Base-by-base conservation (phyloP, 257 asterid species). In the Nicotiana undulata region DNA sequence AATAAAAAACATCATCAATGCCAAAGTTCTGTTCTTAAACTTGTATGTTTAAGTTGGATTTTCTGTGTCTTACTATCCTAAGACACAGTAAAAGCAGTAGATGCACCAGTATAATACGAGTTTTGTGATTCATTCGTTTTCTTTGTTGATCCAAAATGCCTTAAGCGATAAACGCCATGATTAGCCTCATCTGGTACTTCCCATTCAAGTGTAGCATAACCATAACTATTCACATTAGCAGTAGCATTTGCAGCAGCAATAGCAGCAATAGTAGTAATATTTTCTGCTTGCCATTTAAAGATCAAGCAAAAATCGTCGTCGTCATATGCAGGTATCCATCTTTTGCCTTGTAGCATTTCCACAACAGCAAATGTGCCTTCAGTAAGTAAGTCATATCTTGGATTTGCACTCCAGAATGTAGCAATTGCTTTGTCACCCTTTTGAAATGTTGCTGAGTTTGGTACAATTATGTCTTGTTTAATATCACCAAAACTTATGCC, bases 401-500 rank as follows among this genome's bases (percentile, higher is more conserved):
- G 93, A 66, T 85, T 89, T 24, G 92, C 87, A 40, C 89, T 87
- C 91, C 91, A 91, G 56, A 91, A 91, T 6, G 84, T 91, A 5
- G 91, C 92, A 29, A 80, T 85, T 12, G 66, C 18, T 40, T 80
- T 85, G 44, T 85, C 89, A 56, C 93, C 90, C 12, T 15, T 80
- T 29, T 9, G 85, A 16, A 85, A 81, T 9, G 87, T 67, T 2
- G 82, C 80, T 0, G n/a, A 20, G 17, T 63, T 80, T 34, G 79
- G 79, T 22, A 58, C 49, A 5, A 3, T 12, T 9, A 87, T 84
- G 65, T 89, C 91, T 34, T 51, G 80, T 70, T 87, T 88, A 18
- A 88, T 87, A 55, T 91, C 95, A 0, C 95, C 95, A 22, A 91
- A 91, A 20, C 84, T 82, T 20, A 83, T 74, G 9, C 91, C 88